Conservation (phyloP, 441 rosid species). For the Gossypium gossypioides region DNA sequence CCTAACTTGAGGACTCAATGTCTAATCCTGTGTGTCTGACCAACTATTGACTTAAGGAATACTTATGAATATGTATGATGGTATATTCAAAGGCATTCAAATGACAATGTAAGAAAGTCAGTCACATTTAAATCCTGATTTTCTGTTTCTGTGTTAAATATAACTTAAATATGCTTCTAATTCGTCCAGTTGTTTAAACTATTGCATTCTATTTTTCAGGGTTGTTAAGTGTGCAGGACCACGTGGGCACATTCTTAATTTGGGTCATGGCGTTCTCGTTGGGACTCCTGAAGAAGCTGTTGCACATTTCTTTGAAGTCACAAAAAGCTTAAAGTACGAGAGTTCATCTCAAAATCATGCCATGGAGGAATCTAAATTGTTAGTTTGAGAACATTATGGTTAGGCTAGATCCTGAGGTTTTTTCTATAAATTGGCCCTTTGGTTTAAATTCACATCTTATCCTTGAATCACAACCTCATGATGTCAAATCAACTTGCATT, state of each 20-base stretch:
- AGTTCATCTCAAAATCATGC: conserved; percentile 29
- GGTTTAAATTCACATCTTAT: conserved; percentile 5
- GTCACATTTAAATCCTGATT: conserved; percentile 11
- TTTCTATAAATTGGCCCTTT: conserved; percentile 4
- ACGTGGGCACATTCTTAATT: conserved; percentile 78
- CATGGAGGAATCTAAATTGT: conserved; percentile 41
- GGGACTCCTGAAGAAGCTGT: conserved; percentile 97
- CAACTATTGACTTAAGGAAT: not conserved
- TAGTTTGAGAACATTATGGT: conserved; percentile 32
- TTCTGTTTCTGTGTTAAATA: conserved; percentile 7
- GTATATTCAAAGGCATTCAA: not conserved
- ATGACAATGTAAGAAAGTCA: not conserved
- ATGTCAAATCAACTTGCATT: conserved; percentile 9
- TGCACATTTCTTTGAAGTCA: conserved; percentile 76
- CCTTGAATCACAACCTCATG: conserved; percentile 3
- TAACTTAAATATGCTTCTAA: not conserved
- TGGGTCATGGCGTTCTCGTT: conserved; percentile 88
- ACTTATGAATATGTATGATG: not conserved
- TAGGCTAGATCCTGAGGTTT: conserved; percentile 11
- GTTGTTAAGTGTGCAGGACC: conserved; percentile 75
- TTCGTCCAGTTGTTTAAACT: not conserved
- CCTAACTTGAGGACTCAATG: not conserved
- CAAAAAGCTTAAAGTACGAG: conserved; percentile 50
- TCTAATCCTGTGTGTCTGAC: not conserved
- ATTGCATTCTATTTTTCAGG: conserved; percentile 31